phyloP scores from a whole-genome alignment of 2,329 filamentous ascomycete genomes.

The Hysterium pulicare region DNA sequence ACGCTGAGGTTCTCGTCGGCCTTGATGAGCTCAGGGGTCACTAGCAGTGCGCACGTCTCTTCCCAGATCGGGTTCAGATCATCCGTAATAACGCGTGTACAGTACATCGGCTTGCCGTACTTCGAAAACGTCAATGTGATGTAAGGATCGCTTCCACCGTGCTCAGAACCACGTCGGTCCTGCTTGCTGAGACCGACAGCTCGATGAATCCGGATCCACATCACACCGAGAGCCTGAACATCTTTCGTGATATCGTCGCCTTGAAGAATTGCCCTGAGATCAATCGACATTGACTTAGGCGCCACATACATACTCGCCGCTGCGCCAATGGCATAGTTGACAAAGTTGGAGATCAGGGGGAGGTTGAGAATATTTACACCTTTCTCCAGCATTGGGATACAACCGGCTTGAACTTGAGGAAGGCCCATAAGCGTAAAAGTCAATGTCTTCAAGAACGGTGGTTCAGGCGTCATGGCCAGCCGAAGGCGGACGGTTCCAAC shows the following conservation, averaged over 20 bases:
- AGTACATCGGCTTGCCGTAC: constrained; percentile 97
- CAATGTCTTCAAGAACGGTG: constrained; percentile 86
- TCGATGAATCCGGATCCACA: constrained; percentile 89
- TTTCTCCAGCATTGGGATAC: constrained; percentile 85
- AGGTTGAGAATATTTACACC: constrained; percentile 90
- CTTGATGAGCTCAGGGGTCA: constrained; percentile 87
- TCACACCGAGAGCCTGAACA: constrained; percentile 77
- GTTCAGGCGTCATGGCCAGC: constrained; percentile 81
- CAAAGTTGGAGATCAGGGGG: constrained; percentile 91
- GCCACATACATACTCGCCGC: constrained; percentile 87
- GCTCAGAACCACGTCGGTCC: constrained; percentile 74
- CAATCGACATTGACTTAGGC: constrained; percentile 88
- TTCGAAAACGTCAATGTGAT: constrained; percentile 94
- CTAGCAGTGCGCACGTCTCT: constrained; percentile 78
- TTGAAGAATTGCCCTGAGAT: constrained; percentile 84
- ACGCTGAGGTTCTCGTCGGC: constrained; percentile 90
- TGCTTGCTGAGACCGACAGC: constrained; percentile 88
- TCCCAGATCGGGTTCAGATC: constrained; percentile 91
- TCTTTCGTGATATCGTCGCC: constrained; percentile 93
- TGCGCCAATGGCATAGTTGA: constrained; percentile 89
- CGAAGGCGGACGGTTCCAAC: constrained; percentile 82
- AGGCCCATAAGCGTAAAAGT: constrained; percentile 94
- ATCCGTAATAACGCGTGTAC: constrained; percentile 92
- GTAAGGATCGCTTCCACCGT: constrained; percentile 90
- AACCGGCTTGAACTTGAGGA: constrained; percentile 84